A percentile compares a stretch with the other conserved stretches of the same genome.
These are phyloP conservation scores for Neurospora crassa DNA, from an alignment of 2,329 filamentous ascomycete species.

Conservation along the genomic window DNA sequence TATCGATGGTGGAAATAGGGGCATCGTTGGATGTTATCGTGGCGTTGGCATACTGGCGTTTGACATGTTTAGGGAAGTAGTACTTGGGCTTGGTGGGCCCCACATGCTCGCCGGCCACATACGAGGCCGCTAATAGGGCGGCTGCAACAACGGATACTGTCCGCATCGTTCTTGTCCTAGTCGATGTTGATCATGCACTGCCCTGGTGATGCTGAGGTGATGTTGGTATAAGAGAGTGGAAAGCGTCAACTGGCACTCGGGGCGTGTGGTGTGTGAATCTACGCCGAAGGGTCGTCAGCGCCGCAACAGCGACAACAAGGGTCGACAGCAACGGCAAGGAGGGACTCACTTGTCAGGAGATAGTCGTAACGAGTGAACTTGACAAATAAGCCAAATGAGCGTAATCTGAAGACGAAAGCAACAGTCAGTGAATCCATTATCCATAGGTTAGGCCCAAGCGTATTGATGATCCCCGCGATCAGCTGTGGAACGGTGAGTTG, in stretches of 20 bases:
- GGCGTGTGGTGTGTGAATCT: conserved; percentile 9
- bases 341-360: conserved; percentile 38
- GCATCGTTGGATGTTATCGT: conserved; percentile 25
- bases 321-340: conserved; percentile 4
- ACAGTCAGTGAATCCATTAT: conserved; percentile 3
- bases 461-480: conserved; percentile 25
- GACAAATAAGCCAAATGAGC: conserved; percentile 44
- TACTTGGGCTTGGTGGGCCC: conserved; percentile 38
- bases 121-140: conserved; percentile 38
- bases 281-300: conserved; percentile 16
- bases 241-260: conserved; percentile 2
- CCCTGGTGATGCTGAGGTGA: conserved; percentile 4
- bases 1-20: conserved; percentile 16
- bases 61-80: conserved; percentile 49
- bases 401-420: conserved; percentile 25
- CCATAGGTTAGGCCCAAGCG: conserved; percentile 7
- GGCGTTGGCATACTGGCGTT: conserved; percentile 37
- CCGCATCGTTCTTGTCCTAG: conserved; percentile 34
- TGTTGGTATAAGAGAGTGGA: neutral
- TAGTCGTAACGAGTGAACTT: conserved; percentile 48
- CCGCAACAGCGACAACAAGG: conserved; percentile 2
- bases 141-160: conserved; percentile 38
- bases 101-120: conserved; percentile 29
- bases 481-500: conserved; percentile 11
- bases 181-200: conserved; percentile 11